Conservation (phyloP, 345 rosid species). For the Acer saccharum region DNA sequence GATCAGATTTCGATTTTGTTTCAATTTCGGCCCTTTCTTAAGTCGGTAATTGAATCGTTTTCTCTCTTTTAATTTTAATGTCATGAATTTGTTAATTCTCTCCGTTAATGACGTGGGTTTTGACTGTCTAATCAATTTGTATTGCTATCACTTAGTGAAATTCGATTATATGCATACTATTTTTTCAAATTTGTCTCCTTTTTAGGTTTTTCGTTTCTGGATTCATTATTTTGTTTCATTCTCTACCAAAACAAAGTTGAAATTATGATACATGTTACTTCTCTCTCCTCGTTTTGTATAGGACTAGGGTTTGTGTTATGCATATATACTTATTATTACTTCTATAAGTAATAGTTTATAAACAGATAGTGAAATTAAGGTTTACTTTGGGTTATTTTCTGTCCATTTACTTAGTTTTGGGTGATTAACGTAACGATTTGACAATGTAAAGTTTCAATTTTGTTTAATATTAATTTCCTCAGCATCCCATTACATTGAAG, state of each 20-base stretch:
- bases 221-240: not conserved
- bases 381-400: not conserved
- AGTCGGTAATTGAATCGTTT: not conserved
- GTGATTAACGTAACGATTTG: not conserved
- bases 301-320: not conserved
- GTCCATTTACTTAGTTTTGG: not conserved
- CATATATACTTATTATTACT: not conserved
- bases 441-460: not conserved
- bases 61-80: not conserved
- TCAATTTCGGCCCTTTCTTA: not conserved
- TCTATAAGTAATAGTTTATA: not conserved
- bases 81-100: not conserved
- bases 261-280: not conserved
- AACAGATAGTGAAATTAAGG: not conserved
- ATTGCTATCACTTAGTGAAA: not conserved
- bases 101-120: not conserved
- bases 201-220: not conserved
- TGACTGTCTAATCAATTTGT: not conserved
- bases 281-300: not conserved
- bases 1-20: conserved; percentile 21
- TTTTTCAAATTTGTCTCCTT: not conserved
- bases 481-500: not conserved
- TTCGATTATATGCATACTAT: not conserved
- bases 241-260: not conserved
- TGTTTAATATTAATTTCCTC: not conserved